Base-by-base conservation (phyloP, 2,329 filamentous ascomycete genomes). In the Penicillium paneum region DNA sequence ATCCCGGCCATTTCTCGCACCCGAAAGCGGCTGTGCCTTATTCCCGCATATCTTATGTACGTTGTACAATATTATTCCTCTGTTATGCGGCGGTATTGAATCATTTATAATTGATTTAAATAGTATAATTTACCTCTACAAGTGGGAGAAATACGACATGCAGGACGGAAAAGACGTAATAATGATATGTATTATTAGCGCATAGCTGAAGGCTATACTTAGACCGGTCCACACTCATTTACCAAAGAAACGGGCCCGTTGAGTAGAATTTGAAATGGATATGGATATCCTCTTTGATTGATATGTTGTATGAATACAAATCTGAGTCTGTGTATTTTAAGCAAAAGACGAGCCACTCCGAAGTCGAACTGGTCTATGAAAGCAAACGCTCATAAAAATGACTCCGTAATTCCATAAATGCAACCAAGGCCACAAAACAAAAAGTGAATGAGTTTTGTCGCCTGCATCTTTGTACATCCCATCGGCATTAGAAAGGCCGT, bases 401-500 rank as follows among this genome's bases (percentile, higher is more conserved):
- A 24, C 38, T 41, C 39, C 39, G 5, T 41, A 24, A 24, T 39
- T 28, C 41, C 41, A 32, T 19, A 3, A 43, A n/a, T 19, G 24
- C 26, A 31, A 29, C 5, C 26, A 13, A 44, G 8, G 12, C 19
- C 24, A 17, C 19, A 21, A 44, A 24, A 34, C 42, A 32, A 44
- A 19, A 19, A 21, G 17, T 43, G 12, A 44, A 44, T 3, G 42
- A 32, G n/a, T 15, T 32, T 31, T 21, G 39, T 32, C 17, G 28
- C 42, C 17, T 7, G 8, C 17, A 44, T 32, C 12, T 32, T 8
- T 32, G 3, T 7, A 24, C 28, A 24, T 13, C 42, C 12, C 28
- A 8, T 74, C 71, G 19, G 71, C 72, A 58, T 74, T 71, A 10
- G 71, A 70, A 41, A 74, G 64, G 28, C 70, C 71, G 49, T 65